Percentiles rank a stretch among this genome's conserved stretches.
Evolutionary conservation across 2,329 filamentous ascomycete species (phyloP).

Genomic region (Exophiala sideris): DNA sequence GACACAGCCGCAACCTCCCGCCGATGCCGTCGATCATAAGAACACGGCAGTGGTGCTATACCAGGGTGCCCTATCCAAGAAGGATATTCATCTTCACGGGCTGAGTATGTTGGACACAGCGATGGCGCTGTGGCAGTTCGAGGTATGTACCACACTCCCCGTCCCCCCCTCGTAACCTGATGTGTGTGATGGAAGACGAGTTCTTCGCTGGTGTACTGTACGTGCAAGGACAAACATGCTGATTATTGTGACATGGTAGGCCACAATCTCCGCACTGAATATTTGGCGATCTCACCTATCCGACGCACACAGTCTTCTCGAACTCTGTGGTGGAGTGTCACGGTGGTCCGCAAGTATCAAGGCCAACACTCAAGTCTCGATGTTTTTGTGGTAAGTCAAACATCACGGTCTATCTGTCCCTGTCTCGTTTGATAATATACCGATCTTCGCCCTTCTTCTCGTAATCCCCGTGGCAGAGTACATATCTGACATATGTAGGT

Average conservation of each 20-base stretch:
- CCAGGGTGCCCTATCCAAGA: constrained; percentile 1
- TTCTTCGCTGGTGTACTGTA: no score
- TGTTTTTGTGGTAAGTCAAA: constrained; percentile 4
- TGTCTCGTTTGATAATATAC: no score
- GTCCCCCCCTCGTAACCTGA: no score
- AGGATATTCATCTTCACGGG: neutral
- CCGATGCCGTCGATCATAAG: constrained; percentile 7
- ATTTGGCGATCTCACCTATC: neutral
- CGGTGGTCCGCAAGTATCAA: neutral
- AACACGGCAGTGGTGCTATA: constrained; percentile 9
- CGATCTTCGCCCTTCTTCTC: no score
- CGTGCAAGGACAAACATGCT: no score
- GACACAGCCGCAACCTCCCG: neutral
- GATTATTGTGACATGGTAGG: no score
- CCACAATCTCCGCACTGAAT: neutral
- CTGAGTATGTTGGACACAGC: constrained; percentile 3
- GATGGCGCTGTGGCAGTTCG: neutral
- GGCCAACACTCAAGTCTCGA: neutral
- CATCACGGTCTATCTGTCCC: neutral
- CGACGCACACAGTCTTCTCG: constrained; percentile 1
- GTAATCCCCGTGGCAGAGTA: no score
- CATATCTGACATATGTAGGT: no score
- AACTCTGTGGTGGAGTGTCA: neutral
- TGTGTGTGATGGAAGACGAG: no score
- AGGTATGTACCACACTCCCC: no score